Evolutionary conservation across 257 asterid genomes (phyloP).

Genomic region (Solanum lycopersicoides): DNA sequence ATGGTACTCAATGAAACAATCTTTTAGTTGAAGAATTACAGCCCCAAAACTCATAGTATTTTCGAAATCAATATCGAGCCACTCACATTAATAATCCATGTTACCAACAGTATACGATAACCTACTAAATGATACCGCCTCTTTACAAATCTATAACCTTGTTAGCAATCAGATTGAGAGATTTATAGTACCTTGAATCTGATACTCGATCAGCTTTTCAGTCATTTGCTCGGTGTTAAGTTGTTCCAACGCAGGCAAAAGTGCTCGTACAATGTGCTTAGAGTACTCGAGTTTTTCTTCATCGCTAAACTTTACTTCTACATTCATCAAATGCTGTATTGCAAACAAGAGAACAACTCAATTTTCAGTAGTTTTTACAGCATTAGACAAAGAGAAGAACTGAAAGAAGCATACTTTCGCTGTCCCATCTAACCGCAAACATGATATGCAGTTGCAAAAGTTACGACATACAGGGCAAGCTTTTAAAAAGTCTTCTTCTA

Average conservation of each 20-base stretch:
- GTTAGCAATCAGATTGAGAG: background rate
- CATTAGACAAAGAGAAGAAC: background rate
- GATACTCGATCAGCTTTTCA: constrained; percentile 68
- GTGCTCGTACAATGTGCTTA: constrained; percentile 40
- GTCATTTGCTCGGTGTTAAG: constrained; percentile 42
- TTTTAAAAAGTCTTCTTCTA: constrained; percentile 55
- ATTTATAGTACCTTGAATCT: constrained; percentile 35
- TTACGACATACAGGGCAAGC: constrained; percentile 73
- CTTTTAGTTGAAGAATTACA: background rate
- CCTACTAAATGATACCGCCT: background rate
- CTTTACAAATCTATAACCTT: background rate
- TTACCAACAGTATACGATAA: background rate
- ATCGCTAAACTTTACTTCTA: constrained; percentile 10
- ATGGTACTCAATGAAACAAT: background rate
- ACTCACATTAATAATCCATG: background rate
- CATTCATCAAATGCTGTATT: constrained; percentile 30
- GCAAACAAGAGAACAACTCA: background rate
- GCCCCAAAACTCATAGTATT: background rate
- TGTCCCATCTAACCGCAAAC: constrained; percentile 59
- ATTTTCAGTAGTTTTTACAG: background rate
- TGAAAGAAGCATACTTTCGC: constrained; percentile 27
- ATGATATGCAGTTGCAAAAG: constrained; percentile 79
- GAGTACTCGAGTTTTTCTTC: constrained; percentile 43
- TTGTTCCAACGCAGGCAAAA: constrained; percentile 63
- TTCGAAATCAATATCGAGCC: background rate